Conservation (phyloP, 2,329 filamentous ascomycete species). For the Stachybotrys echinatus region DNA sequence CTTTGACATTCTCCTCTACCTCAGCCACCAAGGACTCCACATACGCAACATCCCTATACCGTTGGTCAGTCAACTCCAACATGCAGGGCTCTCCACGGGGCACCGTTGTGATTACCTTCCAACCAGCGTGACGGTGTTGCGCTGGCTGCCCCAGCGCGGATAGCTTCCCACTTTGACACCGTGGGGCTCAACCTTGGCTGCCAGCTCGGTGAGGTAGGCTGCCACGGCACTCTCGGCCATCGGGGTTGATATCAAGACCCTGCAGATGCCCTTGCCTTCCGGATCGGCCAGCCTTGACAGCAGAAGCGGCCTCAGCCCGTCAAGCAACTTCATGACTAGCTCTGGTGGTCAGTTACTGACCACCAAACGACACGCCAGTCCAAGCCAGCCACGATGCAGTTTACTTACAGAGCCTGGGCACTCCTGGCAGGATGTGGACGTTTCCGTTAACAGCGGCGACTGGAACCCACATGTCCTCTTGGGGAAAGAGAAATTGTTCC, state of each 20-base stretch:
- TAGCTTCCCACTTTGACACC: slow-evolving; percentile 95
- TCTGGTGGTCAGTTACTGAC: slow-evolving; percentile 2
- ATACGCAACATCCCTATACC: slow-evolving; percentile 61
- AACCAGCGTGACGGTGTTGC: slow-evolving; percentile 88
- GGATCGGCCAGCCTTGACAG: slow-evolving; percentile 70
- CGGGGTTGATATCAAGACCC: slow-evolving; percentile 82
- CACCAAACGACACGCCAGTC: too few species aligned
- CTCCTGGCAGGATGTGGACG: slow-evolving; percentile 85
- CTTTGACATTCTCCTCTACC: slow-evolving; percentile 71
- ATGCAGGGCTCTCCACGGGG: not conserved
- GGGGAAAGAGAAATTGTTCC: slow-evolving; percentile 73
- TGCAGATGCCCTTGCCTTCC: slow-evolving; percentile 71
- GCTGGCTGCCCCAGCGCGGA: slow-evolving; percentile 81
- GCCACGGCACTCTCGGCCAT: slow-evolving; percentile 82
- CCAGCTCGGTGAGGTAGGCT: slow-evolving; percentile 74
- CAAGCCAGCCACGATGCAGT: too few species aligned
- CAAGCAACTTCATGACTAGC: slow-evolving; percentile 66
- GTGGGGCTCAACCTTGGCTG: slow-evolving; percentile 63
- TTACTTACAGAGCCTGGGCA: slow-evolving; percentile 72
- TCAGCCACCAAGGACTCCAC: slow-evolving; percentile 76
- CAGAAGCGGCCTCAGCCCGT: slow-evolving; percentile 67
- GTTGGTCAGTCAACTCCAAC: not conserved
- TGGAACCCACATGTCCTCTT: slow-evolving; percentile 85
- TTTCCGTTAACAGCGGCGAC: slow-evolving; percentile 87
- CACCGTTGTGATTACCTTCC: slow-evolving; percentile 50